Evolutionary conservation across 495 filamentous ascomycete species (phyloP), one percentile per base, ranked within the genome.

Genomic region (Neurospora hispaniola): DNA sequence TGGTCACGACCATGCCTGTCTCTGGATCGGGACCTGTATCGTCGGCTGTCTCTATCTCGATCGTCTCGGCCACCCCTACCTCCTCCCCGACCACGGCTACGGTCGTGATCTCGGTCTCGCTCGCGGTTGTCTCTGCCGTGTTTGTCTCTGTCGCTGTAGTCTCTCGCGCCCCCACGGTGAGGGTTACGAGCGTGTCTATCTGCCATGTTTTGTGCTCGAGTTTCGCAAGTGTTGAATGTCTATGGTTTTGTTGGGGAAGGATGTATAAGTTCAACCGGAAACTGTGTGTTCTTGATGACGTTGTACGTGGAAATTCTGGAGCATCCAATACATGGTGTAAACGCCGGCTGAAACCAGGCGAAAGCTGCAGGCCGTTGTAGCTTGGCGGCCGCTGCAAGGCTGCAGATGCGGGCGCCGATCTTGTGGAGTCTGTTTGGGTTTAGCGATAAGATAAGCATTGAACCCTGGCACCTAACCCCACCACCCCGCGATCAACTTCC

Each of bases 1-100:
- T 14, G 54, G 14, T 62, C 54, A 18, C 27, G 54, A 31, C 2
- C 54, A 18, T 66, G 77, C 35, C 78, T 75, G 46, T 85, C 81
- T 70, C 78, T 80, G 0, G 83, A 85, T 68, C 83, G 78, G 0
- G 82, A 84, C 70, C 81, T 82, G 66, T 81, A 80, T 71, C 78
- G 74, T 11, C 80, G 73, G 71, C 74, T 76, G 42, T 73, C 75
- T 23, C 79, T 75, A 66, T 84, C 79, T 42, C 78, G 77, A 69
- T 79, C 14, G 27, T 66, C 54, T 35, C 54, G 23, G 0, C 27
- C 54, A 66, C 54, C 54, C 23, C 54, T 31, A 14, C 54, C 54
- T 66, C 54, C 54, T 66, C 54, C 27, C 54, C 54, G 27, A 66
- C 54, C 79, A 23, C 77, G 76, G 14, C 74, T 73, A 9, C 74